Conservation (phyloP, 371 early-diverging fungal genomes). For the Syncephalastrum racemosum region DNA sequence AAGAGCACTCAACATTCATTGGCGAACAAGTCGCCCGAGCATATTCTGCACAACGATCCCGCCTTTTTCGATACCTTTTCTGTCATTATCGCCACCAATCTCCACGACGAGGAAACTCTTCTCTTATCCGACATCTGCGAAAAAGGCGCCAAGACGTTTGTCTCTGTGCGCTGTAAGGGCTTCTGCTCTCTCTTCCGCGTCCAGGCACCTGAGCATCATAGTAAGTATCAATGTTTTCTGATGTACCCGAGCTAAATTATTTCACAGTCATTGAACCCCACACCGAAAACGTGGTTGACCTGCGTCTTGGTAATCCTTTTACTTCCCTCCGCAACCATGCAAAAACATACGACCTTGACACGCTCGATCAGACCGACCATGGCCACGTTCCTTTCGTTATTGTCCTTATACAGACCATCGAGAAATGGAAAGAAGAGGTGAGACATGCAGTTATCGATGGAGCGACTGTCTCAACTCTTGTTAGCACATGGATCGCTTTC, state of each 20-base stretch:
- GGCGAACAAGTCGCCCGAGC: conserved; percentile 18
- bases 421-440: conserved; percentile 61
- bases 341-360: conserved; percentile 62
- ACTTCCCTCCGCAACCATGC: conserved; percentile 63
- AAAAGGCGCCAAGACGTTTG: conserved; percentile 58
- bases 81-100: conserved; percentile 71
- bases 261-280: conserved; percentile 86
- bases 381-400: conserved; percentile 85
- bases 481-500: conserved; percentile 53
- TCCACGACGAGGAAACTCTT: conserved; percentile 55
- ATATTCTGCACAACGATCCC: conserved; percentile 53
- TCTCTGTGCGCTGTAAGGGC: conserved; percentile 71
- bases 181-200: conserved; percentile 73
- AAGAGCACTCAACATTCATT: not conserved
- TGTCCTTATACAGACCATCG: conserved; percentile 72
- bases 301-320: conserved; percentile 85
- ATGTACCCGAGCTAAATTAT: not conserved
- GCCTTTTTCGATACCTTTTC: conserved; percentile 69
- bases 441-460: not conserved
- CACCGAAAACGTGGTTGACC: conserved; percentile 74
- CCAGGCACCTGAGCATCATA: conserved; percentile 67
- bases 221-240: not conserved
- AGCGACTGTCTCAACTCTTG: not conserved
- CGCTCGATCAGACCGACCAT: conserved; percentile 68
- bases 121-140: conserved; percentile 64